These are phyloP conservation scores for Marasmius fiardii DNA, from an alignment of 1,284 basidiomycete species.

Conservation along the genomic window DNA sequence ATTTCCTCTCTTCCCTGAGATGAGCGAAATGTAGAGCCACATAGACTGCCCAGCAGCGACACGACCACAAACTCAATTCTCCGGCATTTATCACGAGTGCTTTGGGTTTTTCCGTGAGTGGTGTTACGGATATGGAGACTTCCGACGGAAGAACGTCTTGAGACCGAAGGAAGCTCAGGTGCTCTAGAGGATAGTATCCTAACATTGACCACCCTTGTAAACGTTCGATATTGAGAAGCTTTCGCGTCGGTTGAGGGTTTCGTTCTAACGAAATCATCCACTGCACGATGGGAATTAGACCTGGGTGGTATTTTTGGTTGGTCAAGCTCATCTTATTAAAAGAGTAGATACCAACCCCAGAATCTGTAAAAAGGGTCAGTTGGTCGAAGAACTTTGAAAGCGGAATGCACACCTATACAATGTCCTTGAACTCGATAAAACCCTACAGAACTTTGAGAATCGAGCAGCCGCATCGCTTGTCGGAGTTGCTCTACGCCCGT, in stretches of 20 bases:
- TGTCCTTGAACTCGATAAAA: slow-evolving; percentile 66
- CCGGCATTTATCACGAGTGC: slow-evolving; percentile 43
- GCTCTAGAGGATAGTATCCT: slow-evolving; percentile 78
- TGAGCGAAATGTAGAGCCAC: slow-evolving; percentile 72
- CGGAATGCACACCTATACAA: slow-evolving; percentile 41
- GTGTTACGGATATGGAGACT: slow-evolving; percentile 38
- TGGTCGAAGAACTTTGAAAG: background rate
- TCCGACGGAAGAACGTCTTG: slow-evolving; percentile 60
- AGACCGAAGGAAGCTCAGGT: slow-evolving; percentile 66
- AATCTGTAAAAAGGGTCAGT: slow-evolving; percentile 33
- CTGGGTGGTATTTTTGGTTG: slow-evolving; percentile 31
- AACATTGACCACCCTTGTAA: slow-evolving; percentile 85
- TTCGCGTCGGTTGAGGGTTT: slow-evolving; percentile 61
- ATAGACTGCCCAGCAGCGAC: slow-evolving; percentile 75
- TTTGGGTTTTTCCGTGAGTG: slow-evolving; percentile 38
- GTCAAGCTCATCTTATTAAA: background rate
- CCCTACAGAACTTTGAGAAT: slow-evolving; percentile 49
- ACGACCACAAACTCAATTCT: slow-evolving; percentile 61
- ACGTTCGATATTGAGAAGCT: slow-evolving; percentile 72
- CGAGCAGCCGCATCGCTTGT: slow-evolving; percentile 51
- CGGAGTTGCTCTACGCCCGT: slow-evolving; percentile 49
- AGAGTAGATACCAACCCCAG: slow-evolving; percentile 49
- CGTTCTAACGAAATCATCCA: slow-evolving; percentile 76
- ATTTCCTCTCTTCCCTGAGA: slow-evolving; percentile 60
- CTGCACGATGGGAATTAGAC: slow-evolving; percentile 71